Conservation (phyloP, 768 basidiomycete genomes). For the Kwoniella shandongensis region DNA sequence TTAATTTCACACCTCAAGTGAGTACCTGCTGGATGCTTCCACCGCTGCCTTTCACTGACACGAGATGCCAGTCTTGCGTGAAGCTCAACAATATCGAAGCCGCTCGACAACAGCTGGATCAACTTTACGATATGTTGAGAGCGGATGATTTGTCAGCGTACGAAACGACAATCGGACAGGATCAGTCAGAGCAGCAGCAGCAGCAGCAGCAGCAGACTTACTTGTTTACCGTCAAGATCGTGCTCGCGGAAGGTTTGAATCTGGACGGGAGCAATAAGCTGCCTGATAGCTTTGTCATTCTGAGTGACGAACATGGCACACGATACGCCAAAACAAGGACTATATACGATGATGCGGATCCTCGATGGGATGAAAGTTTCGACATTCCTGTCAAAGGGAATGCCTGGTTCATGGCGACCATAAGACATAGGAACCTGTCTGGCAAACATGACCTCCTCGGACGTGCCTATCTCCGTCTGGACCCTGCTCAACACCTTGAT, state of each 20-base stretch:
- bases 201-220: constrained; percentile 55
- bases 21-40: constrained; percentile 17
- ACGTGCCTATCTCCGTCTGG: constrained; percentile 85
- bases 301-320: constrained; percentile 87
- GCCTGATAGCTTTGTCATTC: constrained; percentile 87
- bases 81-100: constrained; percentile 97
- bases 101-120: constrained; percentile 84
- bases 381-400: constrained; percentile 89
- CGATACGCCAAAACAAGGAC: constrained; percentile 92
- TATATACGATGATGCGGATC: constrained; percentile 83
- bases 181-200: not conserved
- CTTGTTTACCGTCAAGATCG: constrained; percentile 90
- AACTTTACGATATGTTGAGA: constrained; percentile 87
- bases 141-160: constrained; percentile 70
- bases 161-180: constrained; percentile 10
- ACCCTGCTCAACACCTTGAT: constrained; percentile 83
- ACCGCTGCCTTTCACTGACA: constrained; percentile 2
- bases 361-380: constrained; percentile 98
- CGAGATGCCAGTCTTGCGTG: constrained; percentile 70
- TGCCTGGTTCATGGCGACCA: constrained; percentile 96
- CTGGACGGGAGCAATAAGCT: constrained; percentile 73
- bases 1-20: constrained; percentile 78
- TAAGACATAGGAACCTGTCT: constrained; percentile 82
- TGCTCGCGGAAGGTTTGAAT: constrained; percentile 83
- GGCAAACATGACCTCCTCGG: constrained; percentile 89